Percentiles rank a stretch among this genome's conserved stretches.
phyloP scores from a whole-genome alignment of 306 rosid species.

The Carpinus fangiana region DNA sequence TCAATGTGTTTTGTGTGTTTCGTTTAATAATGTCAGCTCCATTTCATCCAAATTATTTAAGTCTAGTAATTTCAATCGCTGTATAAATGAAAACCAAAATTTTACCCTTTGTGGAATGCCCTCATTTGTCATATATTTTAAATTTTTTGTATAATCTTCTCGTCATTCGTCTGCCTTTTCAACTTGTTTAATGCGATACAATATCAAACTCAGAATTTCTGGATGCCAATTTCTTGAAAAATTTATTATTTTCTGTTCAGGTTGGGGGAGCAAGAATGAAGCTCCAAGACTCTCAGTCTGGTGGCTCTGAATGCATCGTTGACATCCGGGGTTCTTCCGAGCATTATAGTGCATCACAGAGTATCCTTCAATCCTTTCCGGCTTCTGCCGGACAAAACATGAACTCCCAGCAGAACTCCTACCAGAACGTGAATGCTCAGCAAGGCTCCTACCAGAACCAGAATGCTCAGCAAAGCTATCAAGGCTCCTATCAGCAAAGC shows the following conservation, averaged over 20 bases:
- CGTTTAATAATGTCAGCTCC: neutral
- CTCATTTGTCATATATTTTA: neutral
- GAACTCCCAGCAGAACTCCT: conserved; percentile 8
- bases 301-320: conserved; percentile 10
- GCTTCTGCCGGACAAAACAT: conserved; percentile 24
- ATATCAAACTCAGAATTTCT: too few relatives aligned
- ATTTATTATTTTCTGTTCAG: conserved; percentile 20
- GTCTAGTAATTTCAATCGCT: neutral
- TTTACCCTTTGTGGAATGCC: neutral
- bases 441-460: conserved; percentile 17
- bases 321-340: conserved; percentile 31
- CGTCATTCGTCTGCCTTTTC: neutral
- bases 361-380: conserved; percentile 22
- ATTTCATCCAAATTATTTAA: neutral
- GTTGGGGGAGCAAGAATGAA: conserved; percentile 24
- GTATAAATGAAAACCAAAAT: neutral
- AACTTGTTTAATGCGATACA: neutral
- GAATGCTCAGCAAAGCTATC: conserved; percentile 16
- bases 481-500: conserved; percentile 17
- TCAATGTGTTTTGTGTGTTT: neutral
- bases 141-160: neutral
- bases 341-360: conserved; percentile 23
- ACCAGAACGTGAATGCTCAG: conserved; percentile 12
- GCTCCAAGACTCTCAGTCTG: conserved; percentile 20
- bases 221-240: too few relatives aligned